Percentiles rank a stretch among this genome's conserved stretches.
Conservation (phyloP, 148 eudicot species). For the Rhododendron griersonianum region DNA sequence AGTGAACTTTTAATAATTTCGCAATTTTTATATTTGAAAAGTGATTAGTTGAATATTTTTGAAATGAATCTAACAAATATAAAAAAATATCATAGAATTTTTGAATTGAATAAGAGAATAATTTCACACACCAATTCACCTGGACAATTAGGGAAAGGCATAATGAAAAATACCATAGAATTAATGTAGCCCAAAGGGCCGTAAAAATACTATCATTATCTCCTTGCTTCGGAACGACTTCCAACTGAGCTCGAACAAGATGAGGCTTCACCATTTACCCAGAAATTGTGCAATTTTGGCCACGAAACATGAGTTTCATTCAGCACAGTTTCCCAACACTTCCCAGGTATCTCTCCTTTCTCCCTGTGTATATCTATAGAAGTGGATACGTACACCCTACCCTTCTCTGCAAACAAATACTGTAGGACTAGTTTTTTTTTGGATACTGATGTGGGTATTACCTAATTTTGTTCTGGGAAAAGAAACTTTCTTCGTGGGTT, state of each 20-base stretch:
- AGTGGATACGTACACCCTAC: neutral
- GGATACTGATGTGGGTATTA: neutral
- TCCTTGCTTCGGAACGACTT: neutral
- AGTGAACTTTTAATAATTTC: too few relatives aligned
- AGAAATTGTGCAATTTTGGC: slow-evolving; percentile 29
- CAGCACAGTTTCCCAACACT: slow-evolving; percentile 9
- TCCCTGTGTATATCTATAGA: neutral
- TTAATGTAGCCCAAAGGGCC: too few relatives aligned
- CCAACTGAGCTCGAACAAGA: neutral
- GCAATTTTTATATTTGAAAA: too few relatives aligned
- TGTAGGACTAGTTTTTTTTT: neutral
- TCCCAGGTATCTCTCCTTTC: slow-evolving; percentile 37
- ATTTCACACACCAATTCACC: too few relatives aligned
- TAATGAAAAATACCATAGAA: too few relatives aligned
- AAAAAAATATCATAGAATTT: too few relatives aligned
- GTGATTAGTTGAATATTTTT: too few relatives aligned
- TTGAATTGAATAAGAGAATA: too few relatives aligned
- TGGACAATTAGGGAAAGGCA: fast-evolving
- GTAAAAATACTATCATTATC: neutral
- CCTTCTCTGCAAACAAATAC: neutral
- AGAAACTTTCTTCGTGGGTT: neutral
- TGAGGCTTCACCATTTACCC: slow-evolving; percentile 38
- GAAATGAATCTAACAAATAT: too few relatives aligned
- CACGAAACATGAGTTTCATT: slow-evolving; percentile 19
- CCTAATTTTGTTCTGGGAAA: neutral